Conservation (phyloP, 805 yeast genomes). For the Tetrapisispora namnaoensis region DNA sequence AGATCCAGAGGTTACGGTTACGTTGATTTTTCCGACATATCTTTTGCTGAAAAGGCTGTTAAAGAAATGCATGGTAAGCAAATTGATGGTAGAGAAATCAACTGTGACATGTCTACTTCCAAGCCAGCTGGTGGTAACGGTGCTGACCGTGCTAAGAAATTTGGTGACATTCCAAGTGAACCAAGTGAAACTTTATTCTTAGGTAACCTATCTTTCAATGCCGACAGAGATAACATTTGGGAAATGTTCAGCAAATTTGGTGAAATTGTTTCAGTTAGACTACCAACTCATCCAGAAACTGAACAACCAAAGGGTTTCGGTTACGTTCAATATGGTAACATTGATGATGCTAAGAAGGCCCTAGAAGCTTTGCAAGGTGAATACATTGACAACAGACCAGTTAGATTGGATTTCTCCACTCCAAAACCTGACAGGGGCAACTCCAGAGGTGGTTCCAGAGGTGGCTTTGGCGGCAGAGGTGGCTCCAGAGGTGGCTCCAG, state of each 20-base stretch:
- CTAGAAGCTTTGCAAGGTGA: slow-evolving; percentile 81
- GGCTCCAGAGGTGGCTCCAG: slow-evolving; percentile 19
- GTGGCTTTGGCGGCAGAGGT: slow-evolving; percentile 28
- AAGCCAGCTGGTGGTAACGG: slow-evolving; percentile 53
- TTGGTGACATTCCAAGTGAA: slow-evolving; percentile 80
- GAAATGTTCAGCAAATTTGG: slow-evolving; percentile 71
- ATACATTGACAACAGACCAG: slow-evolving; percentile 82
- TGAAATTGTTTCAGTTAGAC: slow-evolving; percentile 76
- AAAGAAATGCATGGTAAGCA: slow-evolving; percentile 82
- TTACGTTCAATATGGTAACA: slow-evolving; percentile 79
- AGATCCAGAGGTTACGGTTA: slow-evolving; percentile 96
- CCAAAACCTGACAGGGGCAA: slow-evolving; percentile 60
- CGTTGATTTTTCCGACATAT: slow-evolving; percentile 79
- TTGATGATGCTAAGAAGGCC: slow-evolving; percentile 88
- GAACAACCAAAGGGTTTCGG: slow-evolving; percentile 99
- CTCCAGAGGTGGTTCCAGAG: slow-evolving; percentile 35
- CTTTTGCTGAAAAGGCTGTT: slow-evolving; percentile 78
- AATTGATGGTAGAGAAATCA: slow-evolving; percentile 94
- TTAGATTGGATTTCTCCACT: slow-evolving; percentile 89
- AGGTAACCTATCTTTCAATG: slow-evolving; percentile 91
- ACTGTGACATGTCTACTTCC: slow-evolving; percentile 83
- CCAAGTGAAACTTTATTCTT: slow-evolving; percentile 95
- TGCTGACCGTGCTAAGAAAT: slow-evolving; percentile 75
- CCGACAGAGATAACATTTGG: slow-evolving; percentile 69
- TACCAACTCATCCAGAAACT: slow-evolving; percentile 98